Evolutionary conservation across 345 rosid genomes (phyloP).

Genomic region (Camelina neglecta): DNA sequence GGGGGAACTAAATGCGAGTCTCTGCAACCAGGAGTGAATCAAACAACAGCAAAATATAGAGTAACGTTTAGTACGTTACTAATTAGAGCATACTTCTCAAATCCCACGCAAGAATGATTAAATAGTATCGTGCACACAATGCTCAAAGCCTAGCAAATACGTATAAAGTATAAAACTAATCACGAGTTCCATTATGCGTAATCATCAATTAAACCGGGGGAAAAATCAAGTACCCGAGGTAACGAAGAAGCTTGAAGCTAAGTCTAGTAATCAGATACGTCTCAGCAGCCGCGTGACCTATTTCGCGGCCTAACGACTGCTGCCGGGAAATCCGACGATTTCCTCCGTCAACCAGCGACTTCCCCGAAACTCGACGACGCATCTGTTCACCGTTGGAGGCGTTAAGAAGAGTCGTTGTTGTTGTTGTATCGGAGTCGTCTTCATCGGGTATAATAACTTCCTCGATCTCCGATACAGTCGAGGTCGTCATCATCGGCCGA

Average conservation of each 20-base stretch:
- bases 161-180: background rate
- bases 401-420: slow-evolving; percentile 11
- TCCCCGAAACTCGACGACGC: slow-evolving; percentile 49
- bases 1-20: slow-evolving; percentile 4
- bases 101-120: slow-evolving; percentile 5
- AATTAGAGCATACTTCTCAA: background rate
- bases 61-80: background rate
- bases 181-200: background rate
- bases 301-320: slow-evolving; percentile 58
- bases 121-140: background rate
- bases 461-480: slow-evolving; percentile 43
- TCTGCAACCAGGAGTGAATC: slow-evolving; percentile 2
- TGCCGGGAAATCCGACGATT: slow-evolving; percentile 49
- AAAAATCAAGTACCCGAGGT: slow-evolving; percentile 66
- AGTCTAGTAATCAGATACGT: slow-evolving; percentile 74
- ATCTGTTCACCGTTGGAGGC: slow-evolving; percentile 31
- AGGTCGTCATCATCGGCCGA: slow-evolving; percentile 37
- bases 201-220: slow-evolving; percentile 1
- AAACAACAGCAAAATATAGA: slow-evolving; percentile 18
- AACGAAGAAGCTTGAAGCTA: slow-evolving; percentile 70
- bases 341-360: slow-evolving; percentile 25
- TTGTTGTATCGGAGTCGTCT: slow-evolving; percentile 21
- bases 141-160: slow-evolving; percentile 7
- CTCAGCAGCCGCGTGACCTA: slow-evolving; percentile 83
- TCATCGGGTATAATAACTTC: slow-evolving; percentile 31